Base-by-base conservation (phyloP, 345 rosid genomes). In the Eucalyptus sp. region DNA sequence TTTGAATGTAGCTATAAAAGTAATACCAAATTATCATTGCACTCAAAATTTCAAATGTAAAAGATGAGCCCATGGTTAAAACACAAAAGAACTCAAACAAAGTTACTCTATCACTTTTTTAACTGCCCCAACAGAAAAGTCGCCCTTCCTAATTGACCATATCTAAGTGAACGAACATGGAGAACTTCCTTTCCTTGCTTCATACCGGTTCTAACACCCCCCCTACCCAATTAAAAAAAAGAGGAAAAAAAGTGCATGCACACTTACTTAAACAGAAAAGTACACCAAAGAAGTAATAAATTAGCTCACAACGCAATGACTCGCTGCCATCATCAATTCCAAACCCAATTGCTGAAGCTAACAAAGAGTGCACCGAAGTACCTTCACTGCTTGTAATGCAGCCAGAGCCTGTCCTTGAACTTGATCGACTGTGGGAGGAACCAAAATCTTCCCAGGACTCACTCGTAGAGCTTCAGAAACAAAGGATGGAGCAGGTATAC, bases 341-440 rank as follows among this genome's bases (percentile, higher is more conserved):
- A 88, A 89, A 24, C 44, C 52, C 44, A 81, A 44, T 18, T 44
- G 29, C 41, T 33, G 16, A 6, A 49, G 81, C 13, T 37, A 51
- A 51, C 37, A 87, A 33, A 27, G 56, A 86, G 43, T 16, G 50
- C 52, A 54, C 44, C n/a, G 31, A 68, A 84, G 86, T 91, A 98
- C 99, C 99, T 96, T 98, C 92, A 95, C 89, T 90, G 92, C 96
- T 92, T 98, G 99, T 92, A 98, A 91, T 43, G 99, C 99, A 48
- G 97, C 91, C 50, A 96, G 88, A 89, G 98, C 98, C 91, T 98
- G 99, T 89, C 97, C 94, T 90, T 98, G 99, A 88, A 95, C 94
- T 91, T 95, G 99, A 96, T 98, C 99, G 79, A 96, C 94, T 89
- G 92, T 92, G 62, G 96, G 95, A 58, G 96, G 97, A 90, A 98